These are phyloP conservation scores for Russula virescens DNA, from an alignment of 768 basidiomycete species.

Conservation along the genomic window DNA sequence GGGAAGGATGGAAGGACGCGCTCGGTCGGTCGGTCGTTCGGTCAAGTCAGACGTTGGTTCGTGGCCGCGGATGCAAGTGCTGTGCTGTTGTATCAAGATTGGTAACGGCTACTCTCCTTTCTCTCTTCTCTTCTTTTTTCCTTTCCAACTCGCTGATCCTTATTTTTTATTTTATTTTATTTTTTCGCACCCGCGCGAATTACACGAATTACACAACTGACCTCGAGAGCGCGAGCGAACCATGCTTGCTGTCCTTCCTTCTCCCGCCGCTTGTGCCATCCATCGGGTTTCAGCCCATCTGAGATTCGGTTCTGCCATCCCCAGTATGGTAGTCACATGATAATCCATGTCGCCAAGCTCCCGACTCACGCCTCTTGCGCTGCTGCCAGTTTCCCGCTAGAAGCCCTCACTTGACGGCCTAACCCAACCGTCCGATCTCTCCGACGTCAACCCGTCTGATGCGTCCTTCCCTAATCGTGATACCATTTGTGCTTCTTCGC, in stretches of 20 bases:
- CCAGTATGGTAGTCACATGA: slow-evolving; percentile 13
- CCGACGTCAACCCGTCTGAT: slow-evolving; percentile 15
- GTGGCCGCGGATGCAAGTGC: slow-evolving; percentile 10
- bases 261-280: not conserved
- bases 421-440: slow-evolving; percentile 15
- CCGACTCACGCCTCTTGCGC: no score
- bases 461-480: not conserved
- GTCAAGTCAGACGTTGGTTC: not conserved
- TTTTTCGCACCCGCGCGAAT: not conserved
- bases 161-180: not conserved
- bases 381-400: not conserved
- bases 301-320: slow-evolving; percentile 5
- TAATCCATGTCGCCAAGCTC: not conserved
- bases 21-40: slow-evolving; percentile 7
- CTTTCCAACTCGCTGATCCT: slow-evolving; percentile 18
- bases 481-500: not conserved
- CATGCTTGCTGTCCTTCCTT: no score
- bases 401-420: not conserved
- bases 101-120: slow-evolving; percentile 10
- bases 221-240: no score
- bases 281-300: not conserved
- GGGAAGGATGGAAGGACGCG: slow-evolving; percentile 9
- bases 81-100: not conserved
- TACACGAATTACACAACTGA: no score
- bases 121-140: not conserved